A percentile compares a stretch with the other conserved stretches of the same genome.
Evolutionary conservation across 1,284 basidiomycete genomes (phyloP).

Genomic region (Ganoderma boninense): DNA sequence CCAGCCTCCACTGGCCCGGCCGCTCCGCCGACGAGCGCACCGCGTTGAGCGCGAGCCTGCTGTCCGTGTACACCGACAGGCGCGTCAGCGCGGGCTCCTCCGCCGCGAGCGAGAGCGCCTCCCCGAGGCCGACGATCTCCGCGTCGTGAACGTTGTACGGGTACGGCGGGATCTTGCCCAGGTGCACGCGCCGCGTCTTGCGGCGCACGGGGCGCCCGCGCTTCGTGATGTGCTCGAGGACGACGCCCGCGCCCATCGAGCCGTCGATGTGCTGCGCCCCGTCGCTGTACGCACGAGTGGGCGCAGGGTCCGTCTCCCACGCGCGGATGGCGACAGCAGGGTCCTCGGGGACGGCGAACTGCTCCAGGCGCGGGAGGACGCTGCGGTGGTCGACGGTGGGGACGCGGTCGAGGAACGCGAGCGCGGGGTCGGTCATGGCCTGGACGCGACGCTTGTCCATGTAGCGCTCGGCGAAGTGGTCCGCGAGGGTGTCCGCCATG

Average conservation of each 20-base stretch:
- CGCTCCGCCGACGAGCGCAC: conserved; percentile 3
- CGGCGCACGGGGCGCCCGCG: too few species aligned
- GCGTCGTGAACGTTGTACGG: conserved; percentile 5
- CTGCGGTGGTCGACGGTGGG: not conserved
- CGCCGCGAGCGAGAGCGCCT: conserved; percentile 3
- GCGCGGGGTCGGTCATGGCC: not conserved
- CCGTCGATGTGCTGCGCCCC: not conserved
- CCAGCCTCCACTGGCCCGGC: conserved; percentile 7
- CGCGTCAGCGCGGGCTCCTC: not conserved
- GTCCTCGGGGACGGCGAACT: not conserved
- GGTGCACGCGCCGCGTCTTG: conserved; percentile 4
- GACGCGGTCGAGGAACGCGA: not conserved
- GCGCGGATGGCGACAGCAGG: not conserved
- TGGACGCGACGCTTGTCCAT: conserved; percentile 6
- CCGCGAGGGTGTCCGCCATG: not conserved
- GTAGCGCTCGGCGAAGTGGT: not conserved
- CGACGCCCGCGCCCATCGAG: conserved; percentile 1
- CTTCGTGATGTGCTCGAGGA: not conserved
- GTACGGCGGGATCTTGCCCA: conserved; percentile 2
- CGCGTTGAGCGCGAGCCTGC: conserved; percentile 1
- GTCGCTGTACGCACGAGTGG: not conserved
- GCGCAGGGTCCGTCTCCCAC: not conserved
- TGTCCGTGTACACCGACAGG: conserved; percentile 5
- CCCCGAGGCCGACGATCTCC: conserved; percentile 3
- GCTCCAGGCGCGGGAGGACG: conserved; percentile 1